Base-by-base conservation (phyloP, 768 basidiomycete species). In the Naganishia randhawae region DNA sequence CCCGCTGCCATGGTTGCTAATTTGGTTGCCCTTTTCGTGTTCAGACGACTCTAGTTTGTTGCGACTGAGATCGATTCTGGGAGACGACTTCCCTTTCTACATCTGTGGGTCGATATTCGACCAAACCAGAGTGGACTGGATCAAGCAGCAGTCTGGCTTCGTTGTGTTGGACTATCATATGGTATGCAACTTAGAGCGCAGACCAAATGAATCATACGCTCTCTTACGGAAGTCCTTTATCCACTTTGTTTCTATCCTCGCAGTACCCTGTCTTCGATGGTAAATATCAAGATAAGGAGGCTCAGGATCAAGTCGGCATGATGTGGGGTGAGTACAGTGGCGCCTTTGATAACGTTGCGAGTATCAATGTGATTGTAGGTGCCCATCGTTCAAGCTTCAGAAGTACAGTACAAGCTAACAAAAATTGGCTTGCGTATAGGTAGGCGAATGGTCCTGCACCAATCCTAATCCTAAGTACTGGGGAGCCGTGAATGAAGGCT, bases 391-490 rank as follows among this genome's bases (percentile, higher is more conserved):
- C 6, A 17, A 16, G 31, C 19, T 32, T 17, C 27, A 1, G 6
- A 16, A 39, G 5, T 7, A 7, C 55, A 29, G 17, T 19, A 37
- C n/a, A 27, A 11, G 45, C 42, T 50, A 16, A 51, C n/a, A 11
- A 8, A 14, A 19, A 6, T 14, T 29, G 14, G 2, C 13, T 16
- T 10, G 42, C 39, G n/a, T 27, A 37, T n/a, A 68, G 67, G 32
- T 69, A n/a, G 68, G 68, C 22, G 68, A 69, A 69, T 69, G 68
- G 68, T n/a, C 42, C 13, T 69, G 68, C 52, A 63, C 68, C 1
- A 61, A 61, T 35, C 37, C 68, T 0, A 45, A 63, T 2, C 27
- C 61, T 41, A 19, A 64, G 16, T 48, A 48, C 19, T 48, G 45
- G 45, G 45, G 45, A 22, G 14, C 3, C 27, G 57, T 25, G 9